Conservation (phyloP, 2,329 filamentous ascomycete species). For the Coniosporium tulheliwenetii region DNA sequence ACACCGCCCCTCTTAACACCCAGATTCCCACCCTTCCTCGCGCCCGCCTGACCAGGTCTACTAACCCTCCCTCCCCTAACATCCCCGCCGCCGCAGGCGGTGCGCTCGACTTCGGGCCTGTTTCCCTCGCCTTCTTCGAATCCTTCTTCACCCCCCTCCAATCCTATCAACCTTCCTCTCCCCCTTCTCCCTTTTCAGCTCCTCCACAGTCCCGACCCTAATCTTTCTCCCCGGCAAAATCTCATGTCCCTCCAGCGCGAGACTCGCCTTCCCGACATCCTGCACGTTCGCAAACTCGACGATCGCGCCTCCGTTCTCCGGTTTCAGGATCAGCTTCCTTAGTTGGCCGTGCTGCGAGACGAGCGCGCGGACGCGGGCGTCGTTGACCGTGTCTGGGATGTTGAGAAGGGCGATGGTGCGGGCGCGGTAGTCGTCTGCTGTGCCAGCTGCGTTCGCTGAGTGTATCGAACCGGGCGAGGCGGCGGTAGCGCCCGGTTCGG, state of each 20-base stretch:
- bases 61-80: slow-evolving; percentile 12
- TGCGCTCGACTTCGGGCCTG: slow-evolving; percentile 4
- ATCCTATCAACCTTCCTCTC: slow-evolving; percentile 25
- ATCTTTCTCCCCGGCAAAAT: slow-evolving; percentile 22
- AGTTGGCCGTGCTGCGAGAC: slow-evolving; percentile 57
- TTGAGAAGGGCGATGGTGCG: slow-evolving; percentile 72
- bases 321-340: slow-evolving; percentile 62
- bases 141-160: slow-evolving; percentile 20
- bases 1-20: slow-evolving; percentile 29
- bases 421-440: slow-evolving; percentile 21
- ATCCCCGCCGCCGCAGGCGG: slow-evolving; percentile 3
- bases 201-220: slow-evolving; percentile 33
- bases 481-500: slow-evolving; percentile 11
- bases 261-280: slow-evolving; percentile 55
- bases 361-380: slow-evolving; percentile 61
- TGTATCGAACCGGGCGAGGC: too few species aligned
- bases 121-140: slow-evolving; percentile 17
- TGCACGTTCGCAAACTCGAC: slow-evolving; percentile 63
- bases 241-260: slow-evolving; percentile 23
- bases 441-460: slow-evolving; percentile 3
- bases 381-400: slow-evolving; percentile 83
- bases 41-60: slow-evolving; percentile 28
- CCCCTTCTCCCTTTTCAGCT: slow-evolving; percentile 28
- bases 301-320: slow-evolving; percentile 70
- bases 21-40: slow-evolving; percentile 26